Evolutionary conservation across 768 basidiomycete genomes (phyloP).

Genomic region (Holtermannia corniformis): DNA sequence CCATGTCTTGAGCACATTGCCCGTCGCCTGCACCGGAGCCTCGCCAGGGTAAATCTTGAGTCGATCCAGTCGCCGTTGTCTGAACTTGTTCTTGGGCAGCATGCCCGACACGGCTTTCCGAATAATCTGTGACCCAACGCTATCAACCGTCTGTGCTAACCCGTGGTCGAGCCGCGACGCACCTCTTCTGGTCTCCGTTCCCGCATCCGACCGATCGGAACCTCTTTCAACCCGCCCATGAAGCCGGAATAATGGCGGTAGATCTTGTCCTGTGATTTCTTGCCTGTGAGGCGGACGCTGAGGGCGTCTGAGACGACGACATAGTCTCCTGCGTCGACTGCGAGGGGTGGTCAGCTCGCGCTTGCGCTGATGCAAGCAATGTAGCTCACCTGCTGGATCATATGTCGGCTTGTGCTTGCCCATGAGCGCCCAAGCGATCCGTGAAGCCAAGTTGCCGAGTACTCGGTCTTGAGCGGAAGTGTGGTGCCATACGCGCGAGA

Average conservation of each 20-base stretch:
- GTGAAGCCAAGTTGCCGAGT: conserved; percentile 87
- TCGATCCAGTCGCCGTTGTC: conserved; percentile 75
- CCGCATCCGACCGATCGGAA: conserved; percentile 75
- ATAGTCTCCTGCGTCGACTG: conserved; percentile 97
- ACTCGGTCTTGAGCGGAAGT: conserved; percentile 82
- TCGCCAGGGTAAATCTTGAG: conserved; percentile 73
- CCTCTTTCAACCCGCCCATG: conserved; percentile 87
- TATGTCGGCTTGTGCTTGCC: conserved; percentile 98
- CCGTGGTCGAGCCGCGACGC: conserved; percentile 28
- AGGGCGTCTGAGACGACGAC: conserved; percentile 87
- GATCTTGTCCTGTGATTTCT: conserved; percentile 74
- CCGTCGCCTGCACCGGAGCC: conserved; percentile 16
- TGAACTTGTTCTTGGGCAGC: conserved; percentile 95
- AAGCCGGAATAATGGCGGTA: conserved; percentile 87
- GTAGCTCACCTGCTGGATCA: conserved; percentile 67
- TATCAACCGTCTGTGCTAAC: background rate
- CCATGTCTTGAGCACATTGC: conserved; percentile 25
- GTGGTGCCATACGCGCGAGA: conserved; percentile 92
- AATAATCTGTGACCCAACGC: conserved; percentile 58
- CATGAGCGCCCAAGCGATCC: conserved; percentile 93
- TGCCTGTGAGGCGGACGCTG: conserved; percentile 74
- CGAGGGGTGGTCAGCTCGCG: background rate
- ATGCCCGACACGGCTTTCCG: conserved; percentile 93
- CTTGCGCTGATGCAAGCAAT: background rate
- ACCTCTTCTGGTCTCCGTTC: conserved; percentile 80